These are phyloP conservation scores for Carallia pectinifolia DNA, from an alignment of 345 rosid genomes.

Conservation along the genomic window DNA sequence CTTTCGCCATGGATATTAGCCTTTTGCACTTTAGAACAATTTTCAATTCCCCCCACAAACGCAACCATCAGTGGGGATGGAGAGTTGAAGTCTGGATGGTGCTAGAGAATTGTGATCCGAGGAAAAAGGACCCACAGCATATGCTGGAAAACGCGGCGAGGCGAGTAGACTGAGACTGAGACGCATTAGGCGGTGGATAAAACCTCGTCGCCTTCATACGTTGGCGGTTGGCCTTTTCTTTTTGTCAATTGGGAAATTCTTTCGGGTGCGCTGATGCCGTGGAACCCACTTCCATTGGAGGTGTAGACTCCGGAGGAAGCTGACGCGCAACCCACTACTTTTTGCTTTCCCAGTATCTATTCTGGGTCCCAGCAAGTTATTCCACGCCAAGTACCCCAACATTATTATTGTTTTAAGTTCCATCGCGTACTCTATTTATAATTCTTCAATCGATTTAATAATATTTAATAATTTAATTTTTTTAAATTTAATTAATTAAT, in stretches of 20 bases:
- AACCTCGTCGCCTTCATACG: not conserved
- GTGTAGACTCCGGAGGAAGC: slow-evolving; percentile 39
- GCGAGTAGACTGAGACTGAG: slow-evolving; percentile 14
- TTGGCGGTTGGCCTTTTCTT: not conserved
- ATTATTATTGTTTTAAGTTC: too few relatives aligned
- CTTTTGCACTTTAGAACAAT: too few relatives aligned
- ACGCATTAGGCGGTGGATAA: not conserved
- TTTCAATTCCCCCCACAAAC: too few relatives aligned
- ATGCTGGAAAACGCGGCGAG: slow-evolving; percentile 42
- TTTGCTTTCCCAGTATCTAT: not conserved
- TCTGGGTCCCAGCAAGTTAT: slow-evolving; percentile 19
- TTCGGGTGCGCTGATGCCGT: slow-evolving; percentile 37
- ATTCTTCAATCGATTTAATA: too few relatives aligned
- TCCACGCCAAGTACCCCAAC: slow-evolving; percentile 12
- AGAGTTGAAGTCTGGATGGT: not conserved
- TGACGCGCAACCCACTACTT: slow-evolving; percentile 60
- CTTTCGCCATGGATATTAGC: not conserved
- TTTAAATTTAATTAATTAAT: too few relatives aligned
- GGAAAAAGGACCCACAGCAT: slow-evolving; percentile 30
- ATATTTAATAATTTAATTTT: too few relatives aligned
- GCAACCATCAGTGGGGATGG: too few relatives aligned
- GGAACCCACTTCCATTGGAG: slow-evolving; percentile 75
- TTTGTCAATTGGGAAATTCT: not conserved
- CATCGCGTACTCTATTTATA: too few relatives aligned
- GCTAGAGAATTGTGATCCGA: not conserved